phyloP scores from a whole-genome alignment of 2,329 filamentous ascomycete genomes.

The Pseudogymnoascus sp. region DNA sequence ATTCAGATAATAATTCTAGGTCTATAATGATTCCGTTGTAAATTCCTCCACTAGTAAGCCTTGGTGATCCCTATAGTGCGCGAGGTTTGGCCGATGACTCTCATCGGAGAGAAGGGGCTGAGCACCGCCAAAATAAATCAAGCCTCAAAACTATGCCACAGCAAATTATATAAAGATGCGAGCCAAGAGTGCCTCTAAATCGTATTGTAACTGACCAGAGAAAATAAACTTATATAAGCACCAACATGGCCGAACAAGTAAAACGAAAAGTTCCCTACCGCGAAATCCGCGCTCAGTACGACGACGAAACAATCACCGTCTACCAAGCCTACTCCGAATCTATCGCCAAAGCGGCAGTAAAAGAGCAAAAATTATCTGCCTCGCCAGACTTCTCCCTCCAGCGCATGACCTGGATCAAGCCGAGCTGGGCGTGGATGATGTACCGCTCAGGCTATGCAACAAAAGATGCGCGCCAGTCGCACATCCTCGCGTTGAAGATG shows the following conservation, averaged over 20 bases:
- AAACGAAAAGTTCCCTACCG: conserved; percentile 31
- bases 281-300: conserved; percentile 47
- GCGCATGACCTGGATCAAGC: conserved; percentile 61
- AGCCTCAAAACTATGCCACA: neutral
- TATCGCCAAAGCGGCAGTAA: conserved; percentile 48
- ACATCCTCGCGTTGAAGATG: conserved; percentile 51
- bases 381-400: conserved; percentile 44
- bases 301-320: conserved; percentile 47
- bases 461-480: conserved; percentile 48
- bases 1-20: neutral
- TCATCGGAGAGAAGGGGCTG: neutral
- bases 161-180: neutral
- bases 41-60: neutral
- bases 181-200: neutral
- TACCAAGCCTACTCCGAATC: conserved; percentile 52
- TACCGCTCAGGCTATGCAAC: conserved; percentile 54
- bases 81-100: neutral
- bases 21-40: neutral
- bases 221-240: neutral
- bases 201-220: neutral
- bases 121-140: neutral
- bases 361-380: conserved; percentile 43
- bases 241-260: neutral
- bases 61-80: neutral
- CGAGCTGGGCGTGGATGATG: conserved; percentile 57